Evolutionary conservation across 495 filamentous ascomycete species (phyloP).

Genomic region (Aspergillus affinis): DNA sequence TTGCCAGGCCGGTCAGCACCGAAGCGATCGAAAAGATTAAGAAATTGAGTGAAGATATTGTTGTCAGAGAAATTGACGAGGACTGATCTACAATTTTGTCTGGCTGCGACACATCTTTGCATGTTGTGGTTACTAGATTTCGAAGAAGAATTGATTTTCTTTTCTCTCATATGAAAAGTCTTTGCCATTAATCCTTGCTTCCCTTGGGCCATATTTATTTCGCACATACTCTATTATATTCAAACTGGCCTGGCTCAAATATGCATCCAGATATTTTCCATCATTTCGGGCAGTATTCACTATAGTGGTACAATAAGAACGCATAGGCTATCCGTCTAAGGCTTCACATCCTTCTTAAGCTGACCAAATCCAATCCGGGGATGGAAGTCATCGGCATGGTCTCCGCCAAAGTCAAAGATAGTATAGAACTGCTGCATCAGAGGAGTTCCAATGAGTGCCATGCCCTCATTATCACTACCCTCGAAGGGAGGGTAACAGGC

Average conservation of each 20-base stretch:
- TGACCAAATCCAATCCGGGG: neutral
- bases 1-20: neutral
- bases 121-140: no score
- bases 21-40: conserved; percentile 7
- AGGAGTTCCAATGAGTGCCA: neutral
- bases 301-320: no score
- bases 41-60: neutral
- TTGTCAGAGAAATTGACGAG: neutral
- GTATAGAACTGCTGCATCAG: conserved; percentile 5
- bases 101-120: no score
- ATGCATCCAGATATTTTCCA: no score
- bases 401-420: neutral
- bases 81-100: no score
- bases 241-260: no score
- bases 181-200: no score
- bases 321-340: neutral
- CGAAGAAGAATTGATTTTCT: no score
- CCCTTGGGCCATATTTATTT: no score
- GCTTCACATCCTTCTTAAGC: neutral
- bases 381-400: neutral
- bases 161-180: no score
- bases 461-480: neutral
- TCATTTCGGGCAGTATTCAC: no score
- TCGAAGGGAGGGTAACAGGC: neutral
- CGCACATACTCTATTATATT: no score